These are phyloP conservation scores for Aspergillus indologenus DNA, from an alignment of 495 filamentous ascomycete genomes.

Conservation along the genomic window DNA sequence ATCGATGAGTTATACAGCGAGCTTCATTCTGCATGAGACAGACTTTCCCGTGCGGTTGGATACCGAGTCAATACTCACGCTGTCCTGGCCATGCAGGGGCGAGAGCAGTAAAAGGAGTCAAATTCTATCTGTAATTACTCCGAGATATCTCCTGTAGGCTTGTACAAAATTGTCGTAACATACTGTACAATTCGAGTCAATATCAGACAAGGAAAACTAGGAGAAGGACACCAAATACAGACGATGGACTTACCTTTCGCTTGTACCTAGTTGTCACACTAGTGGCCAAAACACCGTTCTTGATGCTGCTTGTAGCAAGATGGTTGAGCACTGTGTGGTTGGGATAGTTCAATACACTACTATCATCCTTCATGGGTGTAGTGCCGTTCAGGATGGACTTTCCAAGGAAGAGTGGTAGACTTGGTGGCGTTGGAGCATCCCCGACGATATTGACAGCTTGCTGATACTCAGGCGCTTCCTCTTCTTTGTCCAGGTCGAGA, in stretches of 20 bases:
- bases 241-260: slow-evolving; percentile 75
- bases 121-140: slow-evolving; percentile 23
- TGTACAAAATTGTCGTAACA: slow-evolving; percentile 96
- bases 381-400: slow-evolving; percentile 92
- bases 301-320: slow-evolving; percentile 97
- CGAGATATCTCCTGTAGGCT: slow-evolving; percentile 63
- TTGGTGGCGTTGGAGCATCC: slow-evolving; percentile 77
- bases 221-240: background rate
- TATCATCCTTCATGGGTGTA: slow-evolving; percentile 93
- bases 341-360: slow-evolving; percentile 90
- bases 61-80: background rate
- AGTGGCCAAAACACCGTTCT: slow-evolving; percentile 91
- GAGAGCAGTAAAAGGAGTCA: background rate
- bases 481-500: slow-evolving; percentile 76
- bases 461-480: slow-evolving; percentile 67
- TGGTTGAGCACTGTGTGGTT: slow-evolving; percentile 98
- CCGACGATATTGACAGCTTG: slow-evolving; percentile 67
- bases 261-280: slow-evolving; percentile 96
- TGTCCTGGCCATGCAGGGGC: background rate
- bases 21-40: background rate
- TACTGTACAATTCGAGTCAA: slow-evolving; percentile 57
- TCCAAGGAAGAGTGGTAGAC: slow-evolving; percentile 83
- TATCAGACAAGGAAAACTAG: background rate
- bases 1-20: background rate
- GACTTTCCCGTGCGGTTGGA: background rate